Base-by-base conservation (phyloP, 768 basidiomycete genomes). In the Asterophora lycoperdoides region DNA sequence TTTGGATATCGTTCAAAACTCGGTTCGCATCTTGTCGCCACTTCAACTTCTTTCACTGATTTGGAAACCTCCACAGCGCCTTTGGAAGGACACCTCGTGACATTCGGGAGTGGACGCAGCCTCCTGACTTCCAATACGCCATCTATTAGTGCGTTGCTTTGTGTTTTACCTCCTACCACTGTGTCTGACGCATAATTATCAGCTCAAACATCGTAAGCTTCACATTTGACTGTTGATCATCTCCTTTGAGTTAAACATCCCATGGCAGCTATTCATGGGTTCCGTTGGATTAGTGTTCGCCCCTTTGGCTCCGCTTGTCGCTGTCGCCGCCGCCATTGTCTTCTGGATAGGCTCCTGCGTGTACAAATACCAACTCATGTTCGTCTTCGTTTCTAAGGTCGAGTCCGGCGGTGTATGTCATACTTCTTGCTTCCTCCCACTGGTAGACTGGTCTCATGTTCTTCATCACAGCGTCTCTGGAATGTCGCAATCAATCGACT, bases 301-400 rank as follows among this genome's bases (percentile, higher is more conserved):
- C 0, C 95, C 95, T 11, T 71, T 99, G 5, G 94, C 95, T 0
- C 96, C 96, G 1, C 69, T 98, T 26, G 93, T 99, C 13, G 79
- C 77, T 8, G 74, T 93, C 20, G 89, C 88, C 14, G 91, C 84
- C 10, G 84, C 85, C 2, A 63, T 86, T 28, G 91, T 96, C 17
- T 89, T 93, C 65, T 97, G 93, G 89, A 71, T 86, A 60, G 81
- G 81, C 53, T 87, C 85, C 5, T 83, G 83, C 75, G 88, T 91
- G 17, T 92, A 94, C 76, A 99, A 98, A 69, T 98, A 98, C 61
- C 89, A 94, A 71, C 74, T 97, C 42, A 93, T 97, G 84, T 98
- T 95, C 65, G 91, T 95, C 49, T 94, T 79, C 62, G 71, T 91
- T 41, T 83, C 93, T 5, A 84, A 83, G 53, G 88, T 93, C 11